Conservation (phyloP, 2,329 filamentous ascomycete species). For the Trichoderma aggressivum region DNA sequence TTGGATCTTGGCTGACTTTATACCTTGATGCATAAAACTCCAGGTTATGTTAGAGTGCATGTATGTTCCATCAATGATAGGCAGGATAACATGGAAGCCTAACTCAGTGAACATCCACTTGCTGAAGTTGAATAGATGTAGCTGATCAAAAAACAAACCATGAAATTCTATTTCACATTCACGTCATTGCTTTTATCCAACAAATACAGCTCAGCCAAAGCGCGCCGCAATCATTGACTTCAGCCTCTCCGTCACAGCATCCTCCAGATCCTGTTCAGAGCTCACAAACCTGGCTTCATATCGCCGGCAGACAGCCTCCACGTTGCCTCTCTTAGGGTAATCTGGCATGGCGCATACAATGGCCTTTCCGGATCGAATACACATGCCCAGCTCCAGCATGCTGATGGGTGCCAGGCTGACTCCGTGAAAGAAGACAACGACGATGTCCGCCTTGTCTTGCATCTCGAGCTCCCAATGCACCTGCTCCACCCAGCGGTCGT, state of each 20-base stretch:
- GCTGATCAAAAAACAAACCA: neutral
- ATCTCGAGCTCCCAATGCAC: constrained; percentile 60
- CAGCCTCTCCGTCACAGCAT: constrained; percentile 31
- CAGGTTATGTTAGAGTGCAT: neutral
- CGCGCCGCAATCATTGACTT: neutral
- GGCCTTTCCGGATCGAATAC: constrained; percentile 40
- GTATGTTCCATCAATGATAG: neutral
- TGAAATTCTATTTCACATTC: neutral
- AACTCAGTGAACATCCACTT: neutral
- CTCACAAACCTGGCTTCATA: constrained; percentile 45
- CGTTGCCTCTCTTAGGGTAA: constrained; percentile 59
- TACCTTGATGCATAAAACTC: neutral
- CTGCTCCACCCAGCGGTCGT: constrained; percentile 49
- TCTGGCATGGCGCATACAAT: constrained; percentile 52
- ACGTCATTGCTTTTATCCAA: no score
- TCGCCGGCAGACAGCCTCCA: constrained; percentile 53
- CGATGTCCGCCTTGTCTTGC: constrained; percentile 49
- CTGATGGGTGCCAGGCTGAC: constrained; percentile 53
- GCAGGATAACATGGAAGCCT: neutral
- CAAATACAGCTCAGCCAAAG: neutral
- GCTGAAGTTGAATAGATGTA: neutral
- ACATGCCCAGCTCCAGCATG: constrained; percentile 59
- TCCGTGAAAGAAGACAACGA: constrained; percentile 56
- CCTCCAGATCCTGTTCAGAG: constrained; percentile 40
- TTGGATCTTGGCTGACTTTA: neutral